These are phyloP conservation scores for Cryptococcus sp. DNA, from an alignment of 1,284 basidiomycete species.

Conservation along the genomic window DNA sequence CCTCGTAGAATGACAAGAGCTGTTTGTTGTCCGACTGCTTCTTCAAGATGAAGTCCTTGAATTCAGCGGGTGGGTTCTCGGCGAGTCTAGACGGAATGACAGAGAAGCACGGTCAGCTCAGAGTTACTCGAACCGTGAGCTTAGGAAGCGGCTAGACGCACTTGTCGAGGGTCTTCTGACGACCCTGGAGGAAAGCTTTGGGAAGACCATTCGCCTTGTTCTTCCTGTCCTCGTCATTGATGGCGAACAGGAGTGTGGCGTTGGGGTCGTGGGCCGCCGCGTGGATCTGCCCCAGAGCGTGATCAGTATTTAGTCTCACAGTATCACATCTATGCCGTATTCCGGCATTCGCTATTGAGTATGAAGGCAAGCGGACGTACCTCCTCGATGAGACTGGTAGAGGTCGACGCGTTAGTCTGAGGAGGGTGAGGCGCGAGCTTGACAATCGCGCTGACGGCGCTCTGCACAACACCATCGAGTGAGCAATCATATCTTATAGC, in stretches of 20 bases:
- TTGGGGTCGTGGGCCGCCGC: conserved; percentile 64
- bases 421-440: conserved; percentile 55
- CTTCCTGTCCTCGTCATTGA: conserved; percentile 60
- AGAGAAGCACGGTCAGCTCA: background rate
- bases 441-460: conserved; percentile 59
- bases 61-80: conserved; percentile 55
- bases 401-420: conserved; percentile 35
- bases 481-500: background rate
- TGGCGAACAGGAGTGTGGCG: conserved; percentile 56
- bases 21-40: conserved; percentile 60
- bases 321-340: too few species aligned
- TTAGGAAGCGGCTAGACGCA: conserved; percentile 11
- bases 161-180: conserved; percentile 53
- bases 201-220: conserved; percentile 55
- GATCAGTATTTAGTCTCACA: background rate
- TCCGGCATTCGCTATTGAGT: too few species aligned
- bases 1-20: conserved; percentile 51
- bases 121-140: too few species aligned
- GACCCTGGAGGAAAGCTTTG: conserved; percentile 55
- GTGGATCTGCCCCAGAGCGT: conserved; percentile 58
- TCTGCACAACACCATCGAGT: conserved; percentile 22
- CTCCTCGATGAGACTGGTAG: conserved; percentile 44
- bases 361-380: conserved; percentile 15
- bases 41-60: conserved; percentile 60
- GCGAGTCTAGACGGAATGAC: conserved; percentile 50